Evolutionary conservation across 371 early-diverging fungal genomes (phyloP).

Genomic region (Rhizopus stolonifer): DNA sequence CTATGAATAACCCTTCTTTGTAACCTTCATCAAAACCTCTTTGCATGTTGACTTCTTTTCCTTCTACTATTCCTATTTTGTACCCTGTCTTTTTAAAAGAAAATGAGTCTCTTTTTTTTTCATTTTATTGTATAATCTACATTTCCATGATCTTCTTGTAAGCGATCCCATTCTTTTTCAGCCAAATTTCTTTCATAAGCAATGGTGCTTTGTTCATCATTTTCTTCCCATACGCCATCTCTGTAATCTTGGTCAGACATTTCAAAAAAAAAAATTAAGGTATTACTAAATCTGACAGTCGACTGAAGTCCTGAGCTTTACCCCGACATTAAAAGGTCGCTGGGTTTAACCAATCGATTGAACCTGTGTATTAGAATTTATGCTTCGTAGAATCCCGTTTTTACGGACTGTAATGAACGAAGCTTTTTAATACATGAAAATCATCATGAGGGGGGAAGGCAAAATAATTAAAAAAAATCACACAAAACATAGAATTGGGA

Average conservation of each 20-base stretch:
- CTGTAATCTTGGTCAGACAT: constrained; percentile 24
- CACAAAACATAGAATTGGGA: no score
- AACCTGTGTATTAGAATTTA: no score
- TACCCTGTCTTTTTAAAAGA: constrained; percentile 52
- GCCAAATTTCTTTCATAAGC: constrained; percentile 51
- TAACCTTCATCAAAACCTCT: constrained; percentile 64
- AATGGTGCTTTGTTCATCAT: constrained; percentile 28
- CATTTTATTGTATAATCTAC: constrained; percentile 30
- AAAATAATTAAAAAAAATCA: no score
- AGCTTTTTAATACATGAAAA: no score
- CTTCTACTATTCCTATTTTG: constrained; percentile 64
- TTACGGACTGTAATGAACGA: no score
- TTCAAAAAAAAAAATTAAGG: no score
- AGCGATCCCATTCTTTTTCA: constrained; percentile 52
- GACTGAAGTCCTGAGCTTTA: no score
- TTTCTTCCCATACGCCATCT: constrained; percentile 54
- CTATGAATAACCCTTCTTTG: constrained; percentile 46
- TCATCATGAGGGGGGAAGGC: no score
- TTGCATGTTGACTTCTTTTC: constrained; percentile 64
- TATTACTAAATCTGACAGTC: no score
- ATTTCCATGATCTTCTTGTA: constrained; percentile 60
- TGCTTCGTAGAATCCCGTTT: no score
- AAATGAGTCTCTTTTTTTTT: not conserved
- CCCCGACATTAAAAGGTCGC: no score
- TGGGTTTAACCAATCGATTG: no score